phyloP scores from a whole-genome alignment of 1,284 basidiomycete species.

The Ustilago lituana region DNA sequence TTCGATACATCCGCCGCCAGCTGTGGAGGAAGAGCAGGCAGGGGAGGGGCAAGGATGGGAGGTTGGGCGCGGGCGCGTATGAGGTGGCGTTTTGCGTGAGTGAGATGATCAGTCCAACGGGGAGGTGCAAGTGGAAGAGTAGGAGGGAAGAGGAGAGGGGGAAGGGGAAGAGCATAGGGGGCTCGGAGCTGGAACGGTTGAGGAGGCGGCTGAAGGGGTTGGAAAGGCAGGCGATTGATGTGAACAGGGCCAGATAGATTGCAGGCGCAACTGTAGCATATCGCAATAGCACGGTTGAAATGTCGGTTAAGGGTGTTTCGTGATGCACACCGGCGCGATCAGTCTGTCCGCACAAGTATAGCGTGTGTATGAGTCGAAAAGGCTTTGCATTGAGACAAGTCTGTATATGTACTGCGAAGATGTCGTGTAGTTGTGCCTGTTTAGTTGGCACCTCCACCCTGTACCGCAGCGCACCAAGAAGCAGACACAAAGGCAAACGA shows the following conservation, averaged over 20 bases:
- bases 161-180: background rate
- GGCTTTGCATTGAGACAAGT: too few relatives aligned
- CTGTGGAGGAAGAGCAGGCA: conserved; percentile 11
- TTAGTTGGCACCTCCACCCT: too few relatives aligned
- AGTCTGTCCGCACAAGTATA: too few relatives aligned
- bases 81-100: conserved; percentile 29
- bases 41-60: conserved; percentile 28
- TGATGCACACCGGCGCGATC: too few relatives aligned
- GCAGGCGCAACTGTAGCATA: too few relatives aligned
- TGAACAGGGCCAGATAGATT: conserved; percentile 24
- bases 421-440: too few relatives aligned
- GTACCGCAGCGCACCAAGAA: too few relatives aligned
- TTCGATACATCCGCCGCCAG: conserved; percentile 21
- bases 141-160: background rate
- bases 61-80: conserved; percentile 19
- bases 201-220: conserved; percentile 23
- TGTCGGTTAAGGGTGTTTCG: too few relatives aligned
- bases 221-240: conserved; percentile 21
- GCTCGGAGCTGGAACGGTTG: conserved; percentile 26
- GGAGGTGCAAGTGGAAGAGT: conserved; percentile 5
- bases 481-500: too few relatives aligned
- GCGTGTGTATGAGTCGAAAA: too few relatives aligned
- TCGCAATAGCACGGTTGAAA: too few relatives aligned
- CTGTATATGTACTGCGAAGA: too few relatives aligned
- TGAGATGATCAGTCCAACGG: conserved; percentile 25